phyloP scores from a whole-genome alignment of 2,329 filamentous ascomycete genomes.

The Metarhizium robertsii region DNA sequence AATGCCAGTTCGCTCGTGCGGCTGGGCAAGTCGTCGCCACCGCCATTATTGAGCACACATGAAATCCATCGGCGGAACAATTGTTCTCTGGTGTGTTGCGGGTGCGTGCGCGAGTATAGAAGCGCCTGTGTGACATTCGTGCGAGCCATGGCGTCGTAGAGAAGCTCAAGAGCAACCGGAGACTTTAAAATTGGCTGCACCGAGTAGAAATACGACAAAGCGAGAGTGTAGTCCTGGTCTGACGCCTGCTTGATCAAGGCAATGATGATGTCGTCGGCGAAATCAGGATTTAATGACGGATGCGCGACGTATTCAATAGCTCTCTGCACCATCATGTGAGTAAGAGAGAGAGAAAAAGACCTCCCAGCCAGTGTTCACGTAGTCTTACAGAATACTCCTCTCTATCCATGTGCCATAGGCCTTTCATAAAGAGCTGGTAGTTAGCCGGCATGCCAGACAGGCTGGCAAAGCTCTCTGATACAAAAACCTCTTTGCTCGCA shows the following conservation, averaged over 20 bases:
- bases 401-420: constrained; percentile 71
- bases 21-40: constrained; percentile 33
- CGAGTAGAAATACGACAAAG: constrained; percentile 70
- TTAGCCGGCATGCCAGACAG: constrained; percentile 60
- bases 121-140: constrained; percentile 65
- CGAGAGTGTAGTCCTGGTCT: constrained; percentile 51
- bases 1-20: constrained; percentile 62
- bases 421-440: constrained; percentile 74
- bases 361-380: background rate
- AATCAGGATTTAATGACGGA: constrained; percentile 70
- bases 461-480: constrained; percentile 48
- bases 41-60: constrained; percentile 39
- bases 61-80: constrained; percentile 60
- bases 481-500: constrained; percentile 38
- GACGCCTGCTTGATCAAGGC: constrained; percentile 54
- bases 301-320: constrained; percentile 71
- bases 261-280: constrained; percentile 72
- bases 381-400: constrained; percentile 51
- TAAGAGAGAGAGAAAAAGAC: too few relatives aligned
- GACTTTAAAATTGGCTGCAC: constrained; percentile 64
- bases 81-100: constrained; percentile 48
- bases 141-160: constrained; percentile 59
- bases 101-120: constrained; percentile 59
- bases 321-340: constrained; percentile 28
- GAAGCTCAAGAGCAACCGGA: constrained; percentile 49